These are phyloP conservation scores for Hygrophorus russula DNA, from an alignment of 768 basidiomycete species.

Conservation along the genomic window DNA sequence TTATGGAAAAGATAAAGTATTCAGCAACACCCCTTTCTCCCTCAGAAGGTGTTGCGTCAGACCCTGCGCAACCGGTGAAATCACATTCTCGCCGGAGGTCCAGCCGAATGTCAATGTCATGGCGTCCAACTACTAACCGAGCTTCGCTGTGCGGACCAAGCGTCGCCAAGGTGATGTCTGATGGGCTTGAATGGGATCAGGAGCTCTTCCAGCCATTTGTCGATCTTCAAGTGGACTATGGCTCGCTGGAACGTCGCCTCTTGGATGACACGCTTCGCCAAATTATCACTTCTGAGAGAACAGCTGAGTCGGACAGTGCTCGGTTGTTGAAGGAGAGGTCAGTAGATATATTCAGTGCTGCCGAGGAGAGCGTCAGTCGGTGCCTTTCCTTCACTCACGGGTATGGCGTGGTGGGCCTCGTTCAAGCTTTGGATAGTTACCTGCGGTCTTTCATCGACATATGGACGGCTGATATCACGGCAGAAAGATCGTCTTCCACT, in stretches of 20 bases:
- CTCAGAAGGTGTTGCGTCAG: constrained; percentile 12
- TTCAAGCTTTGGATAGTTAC: constrained; percentile 63
- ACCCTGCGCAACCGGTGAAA: constrained; percentile 6
- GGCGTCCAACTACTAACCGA: constrained; percentile 31
- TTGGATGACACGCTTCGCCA: constrained; percentile 49
- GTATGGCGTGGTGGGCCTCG: constrained; percentile 65
- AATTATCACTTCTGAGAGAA: constrained; percentile 32
- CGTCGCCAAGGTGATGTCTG: background rate
- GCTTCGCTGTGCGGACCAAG: constrained; percentile 14
- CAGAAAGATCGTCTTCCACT: constrained; percentile 21
- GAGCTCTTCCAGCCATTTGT: constrained; percentile 91
- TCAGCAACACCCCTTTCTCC: constrained; percentile 18
- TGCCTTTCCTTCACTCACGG: constrained; percentile 82
- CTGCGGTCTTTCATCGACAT: constrained; percentile 60
- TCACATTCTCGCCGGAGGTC: constrained; percentile 40
- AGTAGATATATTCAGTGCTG: constrained; percentile 61
- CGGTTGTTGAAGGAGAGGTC: constrained; percentile 65
- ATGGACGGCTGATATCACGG: constrained; percentile 43
- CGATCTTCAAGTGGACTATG: constrained; percentile 82
- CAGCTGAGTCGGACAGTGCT: constrained; percentile 35
- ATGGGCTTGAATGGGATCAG: constrained; percentile 69
- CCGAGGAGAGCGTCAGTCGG: constrained; percentile 70
- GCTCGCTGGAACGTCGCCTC: constrained; percentile 59
- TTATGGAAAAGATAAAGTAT: constrained; percentile 62
- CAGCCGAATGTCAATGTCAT: constrained; percentile 55